Evolutionary conservation across 2,329 filamentous ascomycete genomes (phyloP).

Genomic region (Hypoxylon rubiginosum): DNA sequence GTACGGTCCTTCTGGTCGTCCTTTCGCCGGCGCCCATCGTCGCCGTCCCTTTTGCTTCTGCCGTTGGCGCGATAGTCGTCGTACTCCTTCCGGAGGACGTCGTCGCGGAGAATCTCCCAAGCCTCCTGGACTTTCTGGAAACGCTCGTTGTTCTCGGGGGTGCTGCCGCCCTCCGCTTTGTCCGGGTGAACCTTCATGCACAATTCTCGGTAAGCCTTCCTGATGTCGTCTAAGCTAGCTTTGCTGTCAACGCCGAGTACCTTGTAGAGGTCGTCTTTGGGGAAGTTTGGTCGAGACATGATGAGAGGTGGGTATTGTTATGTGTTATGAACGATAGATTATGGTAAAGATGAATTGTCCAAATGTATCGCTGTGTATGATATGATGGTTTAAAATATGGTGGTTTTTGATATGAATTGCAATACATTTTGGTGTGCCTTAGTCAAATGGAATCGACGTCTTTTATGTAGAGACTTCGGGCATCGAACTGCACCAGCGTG

Average conservation of each 20-base stretch:
- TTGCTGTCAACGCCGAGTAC: constrained; percentile 24
- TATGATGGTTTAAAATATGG: constrained; percentile 2
- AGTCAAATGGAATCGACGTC: background rate
- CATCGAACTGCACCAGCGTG: constrained; percentile 13
- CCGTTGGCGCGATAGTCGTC: constrained; percentile 21
- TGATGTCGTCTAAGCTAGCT: constrained; percentile 32
- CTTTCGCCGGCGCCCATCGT: constrained; percentile 8
- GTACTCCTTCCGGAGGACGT: constrained; percentile 32
- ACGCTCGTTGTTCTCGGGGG: constrained; percentile 25
- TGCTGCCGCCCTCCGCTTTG: constrained; percentile 35
- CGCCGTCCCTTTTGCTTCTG: background rate
- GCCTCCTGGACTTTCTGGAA: constrained; percentile 31
- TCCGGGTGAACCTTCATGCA: constrained; percentile 34
- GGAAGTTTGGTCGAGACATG: constrained; percentile 29
- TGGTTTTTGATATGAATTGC: constrained; percentile 8
- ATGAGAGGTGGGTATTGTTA: background rate
- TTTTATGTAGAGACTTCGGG: constrained; percentile 1
- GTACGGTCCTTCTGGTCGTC: constrained; percentile 2
- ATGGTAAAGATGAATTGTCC: background rate
- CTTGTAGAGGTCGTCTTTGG: constrained; percentile 33
- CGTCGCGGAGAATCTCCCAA: constrained; percentile 32
- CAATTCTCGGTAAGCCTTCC: constrained; percentile 32
- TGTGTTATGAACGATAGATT: background rate
- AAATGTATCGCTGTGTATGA: constrained; percentile 2
- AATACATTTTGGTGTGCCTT: background rate